A percentile compares a stretch with the other conserved stretches of the same genome.
Conservation (phyloP, 2,329 filamentous ascomycete species). For the Furcasterigmium sp. region DNA sequence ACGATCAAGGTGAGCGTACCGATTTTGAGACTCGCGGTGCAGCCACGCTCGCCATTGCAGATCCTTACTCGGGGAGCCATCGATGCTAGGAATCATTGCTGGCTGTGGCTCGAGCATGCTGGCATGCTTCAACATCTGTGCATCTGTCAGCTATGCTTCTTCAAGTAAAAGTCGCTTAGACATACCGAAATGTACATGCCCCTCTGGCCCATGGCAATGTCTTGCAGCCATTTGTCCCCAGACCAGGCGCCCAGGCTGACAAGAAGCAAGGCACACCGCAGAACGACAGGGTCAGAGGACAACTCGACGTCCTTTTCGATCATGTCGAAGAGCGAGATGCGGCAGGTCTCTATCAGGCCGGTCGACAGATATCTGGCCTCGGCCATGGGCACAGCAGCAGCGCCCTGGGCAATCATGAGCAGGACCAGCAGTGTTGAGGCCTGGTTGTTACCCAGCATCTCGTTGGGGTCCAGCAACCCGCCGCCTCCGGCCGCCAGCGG, state of each 20-base stretch:
- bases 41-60: conserved; percentile 61
- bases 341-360: conserved; percentile 64
- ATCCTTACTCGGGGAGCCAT: conserved; percentile 36
- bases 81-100: conserved; percentile 36
- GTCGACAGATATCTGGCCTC: conserved; percentile 62
- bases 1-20: conserved; percentile 38
- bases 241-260: conserved; percentile 67
- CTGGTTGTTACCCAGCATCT: conserved; percentile 61
- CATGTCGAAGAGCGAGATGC: conserved; percentile 66
- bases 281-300: conserved; percentile 57
- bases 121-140: conserved; percentile 62
- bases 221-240: conserved; percentile 74
- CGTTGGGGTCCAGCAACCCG: conserved; percentile 54
- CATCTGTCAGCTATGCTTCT: conserved; percentile 3
- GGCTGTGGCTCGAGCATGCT: conserved; percentile 56
- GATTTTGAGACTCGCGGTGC: conserved; percentile 57
- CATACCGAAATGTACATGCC: conserved; percentile 65
- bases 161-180: conserved; percentile 1
- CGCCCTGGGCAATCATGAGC: conserved; percentile 69
- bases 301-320: conserved; percentile 68
- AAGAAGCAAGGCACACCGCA: conserved; percentile 63
- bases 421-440: conserved; percentile 61
- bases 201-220: conserved; percentile 68
- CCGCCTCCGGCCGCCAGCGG: conserved; percentile 54
- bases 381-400: conserved; percentile 57